A percentile compares a stretch with the other conserved stretches of the same genome.
These are phyloP conservation scores for Leucosporidium scottii DNA, from an alignment of 768 basidiomycete species.

Conservation along the genomic window DNA sequence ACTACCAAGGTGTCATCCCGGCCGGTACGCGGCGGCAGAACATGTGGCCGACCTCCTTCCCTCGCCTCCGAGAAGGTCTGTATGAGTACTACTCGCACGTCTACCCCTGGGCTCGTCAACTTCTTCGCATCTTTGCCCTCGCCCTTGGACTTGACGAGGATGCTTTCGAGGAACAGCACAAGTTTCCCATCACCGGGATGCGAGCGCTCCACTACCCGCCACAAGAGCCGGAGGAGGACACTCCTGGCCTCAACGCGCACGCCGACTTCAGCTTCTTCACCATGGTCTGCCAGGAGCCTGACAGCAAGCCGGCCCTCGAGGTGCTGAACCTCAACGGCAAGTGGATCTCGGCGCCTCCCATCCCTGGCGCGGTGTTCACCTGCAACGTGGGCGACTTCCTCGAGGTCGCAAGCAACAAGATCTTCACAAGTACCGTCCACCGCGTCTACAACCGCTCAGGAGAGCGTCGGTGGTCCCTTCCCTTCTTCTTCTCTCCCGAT, in stretches of 20 bases:
- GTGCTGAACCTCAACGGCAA: conserved; percentile 28
- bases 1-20: conserved; percentile 11
- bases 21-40: conserved; percentile 14
- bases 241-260: conserved; percentile 13
- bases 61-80: conserved; percentile 13
- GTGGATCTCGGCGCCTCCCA: background rate
- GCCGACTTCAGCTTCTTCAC: conserved; percentile 27
- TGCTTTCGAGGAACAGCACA: conserved; percentile 9
- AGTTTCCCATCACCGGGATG: conserved; percentile 22
- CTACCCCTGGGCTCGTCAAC: conserved; percentile 9
- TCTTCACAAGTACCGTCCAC: conserved; percentile 14
- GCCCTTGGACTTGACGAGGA: conserved; percentile 19
- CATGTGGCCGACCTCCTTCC: conserved; percentile 19
- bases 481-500: conserved; percentile 28
- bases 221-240: conserved; percentile 15
- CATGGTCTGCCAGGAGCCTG: conserved; percentile 15
- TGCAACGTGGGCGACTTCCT: conserved; percentile 28
- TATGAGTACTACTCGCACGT: conserved; percentile 21
- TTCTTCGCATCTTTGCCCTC: conserved; percentile 18
- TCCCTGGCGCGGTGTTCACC: conserved; percentile 13
- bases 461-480: conserved; percentile 17
- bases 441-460: conserved; percentile 26
- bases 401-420: background rate
- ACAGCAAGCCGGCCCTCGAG: conserved; percentile 13
- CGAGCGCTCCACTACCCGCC: conserved; percentile 28